Conservation (phyloP, 108 stramenopile genomes). For the Mediolabrus comicus region DNA sequence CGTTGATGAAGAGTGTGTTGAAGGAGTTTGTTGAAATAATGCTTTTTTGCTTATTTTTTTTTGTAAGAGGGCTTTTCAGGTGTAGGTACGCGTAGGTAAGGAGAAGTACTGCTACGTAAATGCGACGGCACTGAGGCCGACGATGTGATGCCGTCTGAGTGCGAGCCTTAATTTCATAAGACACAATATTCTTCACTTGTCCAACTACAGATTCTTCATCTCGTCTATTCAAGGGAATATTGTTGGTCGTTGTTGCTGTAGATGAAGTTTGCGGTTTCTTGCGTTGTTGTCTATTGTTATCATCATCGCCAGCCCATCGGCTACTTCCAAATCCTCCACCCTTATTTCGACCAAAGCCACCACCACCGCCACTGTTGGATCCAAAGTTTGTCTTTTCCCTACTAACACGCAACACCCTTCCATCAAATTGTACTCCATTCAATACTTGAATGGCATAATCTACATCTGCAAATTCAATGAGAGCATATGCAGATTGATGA, state of each 20-base stretch:
- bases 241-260: neutral
- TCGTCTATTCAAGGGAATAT: neutral
- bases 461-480: slow-evolving; percentile 40
- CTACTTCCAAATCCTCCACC: slow-evolving; percentile 36
- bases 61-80: too few species aligned
- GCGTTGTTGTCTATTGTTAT: neutral
- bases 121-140: too few species aligned
- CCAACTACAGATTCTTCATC: neutral
- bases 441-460: slow-evolving; percentile 41
- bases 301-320: slow-evolving; percentile 28
- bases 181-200: neutral
- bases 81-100: too few species aligned
- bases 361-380: neutral
- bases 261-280: neutral
- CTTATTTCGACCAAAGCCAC: neutral
- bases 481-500: slow-evolving; percentile 7
- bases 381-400: slow-evolving; percentile 18
- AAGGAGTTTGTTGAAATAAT: too few species aligned
- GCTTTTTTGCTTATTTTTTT: too few species aligned
- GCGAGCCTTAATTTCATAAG: slow-evolving; percentile 5
- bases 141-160: too few species aligned
- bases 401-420: slow-evolving; percentile 29
- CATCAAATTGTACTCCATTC: slow-evolving; percentile 38
- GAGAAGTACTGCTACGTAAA: too few species aligned
- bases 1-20: too few species aligned